These are phyloP conservation scores for Corynespora cassiicola DNA, from an alignment of 2,329 filamentous ascomycete species.

Conservation along the genomic window DNA sequence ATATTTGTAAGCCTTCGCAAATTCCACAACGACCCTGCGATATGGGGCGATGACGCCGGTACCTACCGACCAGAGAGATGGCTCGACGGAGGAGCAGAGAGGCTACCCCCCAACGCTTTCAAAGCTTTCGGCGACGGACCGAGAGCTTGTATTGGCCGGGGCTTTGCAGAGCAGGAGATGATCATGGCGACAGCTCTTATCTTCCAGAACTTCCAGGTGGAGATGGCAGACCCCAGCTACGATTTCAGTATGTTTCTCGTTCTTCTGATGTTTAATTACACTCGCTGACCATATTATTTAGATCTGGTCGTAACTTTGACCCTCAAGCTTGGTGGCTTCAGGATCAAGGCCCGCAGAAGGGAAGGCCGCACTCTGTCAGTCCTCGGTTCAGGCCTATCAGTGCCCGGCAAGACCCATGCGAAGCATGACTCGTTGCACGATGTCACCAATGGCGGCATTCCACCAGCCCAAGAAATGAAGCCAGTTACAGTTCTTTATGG, in stretches of 20 bases:
- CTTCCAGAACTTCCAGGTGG: conserved; percentile 75
- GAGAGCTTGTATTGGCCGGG: conserved; percentile 73
- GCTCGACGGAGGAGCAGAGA: conserved; percentile 71
- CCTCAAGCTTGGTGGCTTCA: conserved; percentile 69
- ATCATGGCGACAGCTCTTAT: conserved; percentile 44
- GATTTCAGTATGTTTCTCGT: conserved; percentile 43
- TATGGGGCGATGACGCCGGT: conserved; percentile 15
- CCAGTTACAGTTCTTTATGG: conserved; percentile 74
- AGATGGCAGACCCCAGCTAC: conserved; percentile 67
- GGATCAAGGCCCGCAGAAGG: conserved; percentile 54
- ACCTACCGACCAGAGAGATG: conserved; percentile 78
- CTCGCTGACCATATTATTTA: conserved; percentile 3
- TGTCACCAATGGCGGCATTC: background rate
- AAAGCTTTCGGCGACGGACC: conserved; percentile 75
- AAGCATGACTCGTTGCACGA: too few relatives aligned
- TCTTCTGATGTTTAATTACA: background rate
- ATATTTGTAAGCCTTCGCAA: conserved; percentile 14
- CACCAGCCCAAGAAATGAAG: conserved; percentile 31
- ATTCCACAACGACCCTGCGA: conserved; percentile 16
- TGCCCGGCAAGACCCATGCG: conserved; percentile 6
- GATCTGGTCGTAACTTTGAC: conserved; percentile 64
- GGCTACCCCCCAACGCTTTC: conserved; percentile 32
- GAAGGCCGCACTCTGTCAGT: conserved; percentile 12
- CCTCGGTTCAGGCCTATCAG: conserved; percentile 9
- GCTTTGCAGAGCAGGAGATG: conserved; percentile 76